A percentile compares a stretch with the other conserved stretches of the same genome.
Conservation (phyloP, 306 rosid species). For the Adenanthera pavonina region DNA sequence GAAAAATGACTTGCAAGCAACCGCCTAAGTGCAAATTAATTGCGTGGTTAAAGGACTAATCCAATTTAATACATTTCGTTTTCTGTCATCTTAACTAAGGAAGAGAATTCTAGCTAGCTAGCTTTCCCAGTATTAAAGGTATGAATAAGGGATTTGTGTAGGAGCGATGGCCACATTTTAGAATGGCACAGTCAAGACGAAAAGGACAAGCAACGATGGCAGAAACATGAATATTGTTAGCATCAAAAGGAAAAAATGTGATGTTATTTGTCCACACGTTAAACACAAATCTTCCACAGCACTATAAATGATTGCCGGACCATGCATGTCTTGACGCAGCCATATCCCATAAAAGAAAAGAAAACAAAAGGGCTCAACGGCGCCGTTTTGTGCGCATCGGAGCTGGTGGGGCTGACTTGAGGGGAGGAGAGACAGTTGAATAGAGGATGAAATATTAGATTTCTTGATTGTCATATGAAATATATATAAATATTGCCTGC, state of each 20-base stretch:
- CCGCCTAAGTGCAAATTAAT: no score
- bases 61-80: not conserved
- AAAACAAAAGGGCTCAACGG: not conserved
- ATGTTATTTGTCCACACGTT: not conserved
- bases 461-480: not conserved
- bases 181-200: not conserved
- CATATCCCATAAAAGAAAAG: no score
- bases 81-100: not conserved
- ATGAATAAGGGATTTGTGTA: not conserved
- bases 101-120: not conserved
- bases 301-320: not conserved
- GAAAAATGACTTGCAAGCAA: no score
- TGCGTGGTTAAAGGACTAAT: no score
- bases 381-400: not conserved
- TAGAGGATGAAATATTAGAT: not conserved
- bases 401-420: not conserved
- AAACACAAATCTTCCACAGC: not conserved
- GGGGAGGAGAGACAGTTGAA: not conserved
- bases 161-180: not conserved
- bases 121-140: not conserved
- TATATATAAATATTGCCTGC: not conserved
- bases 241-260: not conserved
- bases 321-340: not conserved
- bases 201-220: not conserved
- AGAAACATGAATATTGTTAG: not conserved